phyloP scores from a whole-genome alignment of 2,329 filamentous ascomycete species.

The Hymenoscyphus scutula region DNA sequence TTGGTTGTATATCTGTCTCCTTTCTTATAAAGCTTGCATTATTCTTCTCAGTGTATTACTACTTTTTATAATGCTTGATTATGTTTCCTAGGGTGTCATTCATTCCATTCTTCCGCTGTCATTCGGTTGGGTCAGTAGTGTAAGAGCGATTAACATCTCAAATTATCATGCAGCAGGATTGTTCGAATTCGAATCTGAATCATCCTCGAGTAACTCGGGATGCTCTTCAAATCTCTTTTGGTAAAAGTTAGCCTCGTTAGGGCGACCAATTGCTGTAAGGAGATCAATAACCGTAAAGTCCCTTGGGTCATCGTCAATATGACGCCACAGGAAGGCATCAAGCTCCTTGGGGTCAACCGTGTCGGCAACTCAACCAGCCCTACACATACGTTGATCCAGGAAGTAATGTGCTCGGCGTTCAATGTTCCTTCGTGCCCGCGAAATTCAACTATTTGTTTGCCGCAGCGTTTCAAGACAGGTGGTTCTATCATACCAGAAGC shows the following conservation, averaged over 20 bases:
- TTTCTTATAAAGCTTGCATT: too few relatives aligned
- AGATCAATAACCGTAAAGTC: background rate
- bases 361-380: conserved; percentile 1
- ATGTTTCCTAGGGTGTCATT: too few relatives aligned
- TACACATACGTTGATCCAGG: conserved; percentile 3
- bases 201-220: background rate
- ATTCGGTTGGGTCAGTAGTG: too few relatives aligned
- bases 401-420: background rate
- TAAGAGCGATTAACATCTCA: too few relatives aligned
- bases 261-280: background rate
- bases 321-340: background rate
- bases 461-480: too few relatives aligned
- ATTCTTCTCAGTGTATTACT: too few relatives aligned
- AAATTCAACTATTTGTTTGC: background rate
- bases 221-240: background rate
- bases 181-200: too few relatives aligned
- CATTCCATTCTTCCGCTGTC: too few relatives aligned
- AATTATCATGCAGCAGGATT: too few relatives aligned
- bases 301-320: background rate
- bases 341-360: background rate
- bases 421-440: background rate
- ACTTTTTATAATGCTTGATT: too few relatives aligned
- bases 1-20: too few relatives aligned
- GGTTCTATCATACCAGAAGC: background rate
- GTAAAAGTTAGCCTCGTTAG: background rate